Evolutionary conservation across 1,139 yeast species (phyloP), one percentile per base, ranked within the genome.

Genomic region (Magnusiomyces ingens): DNA sequence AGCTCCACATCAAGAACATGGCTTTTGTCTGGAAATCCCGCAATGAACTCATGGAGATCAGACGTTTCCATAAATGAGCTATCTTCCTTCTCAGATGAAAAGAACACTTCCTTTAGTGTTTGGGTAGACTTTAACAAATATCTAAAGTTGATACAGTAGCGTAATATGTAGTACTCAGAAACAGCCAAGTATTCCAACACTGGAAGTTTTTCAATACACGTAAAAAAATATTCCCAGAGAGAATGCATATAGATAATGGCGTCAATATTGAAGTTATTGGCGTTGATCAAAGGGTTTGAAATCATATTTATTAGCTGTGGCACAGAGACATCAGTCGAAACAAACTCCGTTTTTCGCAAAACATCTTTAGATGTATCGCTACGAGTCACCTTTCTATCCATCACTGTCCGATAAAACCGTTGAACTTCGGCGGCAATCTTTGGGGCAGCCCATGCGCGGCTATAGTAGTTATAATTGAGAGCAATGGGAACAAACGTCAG

Each of bases 401-500:
- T 8, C 32, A 26, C 8, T 13, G 40, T 19, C 13, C 26, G 8
- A 13, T 44, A 29, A 29, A 44, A 44, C 6, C n/a, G 12, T 5
- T 11, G 22, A 26, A 44, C 38, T 8, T 44, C 38, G 3, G 15
- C 19, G 17, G 11, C 47, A 10, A 21, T 32, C 21, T 13, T 18
- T 8, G 38, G 47, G 13, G 12, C 26, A 2, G 22, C 19, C 15
- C 13, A 13, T 15, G 47, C 18, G 11, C 18, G 17, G 47, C 47
- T 29, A 18, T 44, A 44, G 26, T 21, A 44, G 22, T 29, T 35
- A 15, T 26, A 26, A 44, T 44, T 44, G 11, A 44, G 37, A 13
- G 38, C 17, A 21, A 35, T 44, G 3, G 47, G 47, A 15, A 44
- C 26, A 29, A 44, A 44, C 6, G 47, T 44, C 47, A 44, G 21